Evolutionary conservation across 2,329 filamentous ascomycete genomes (phyloP).

Genomic region (Pseudodiploospora longispora): DNA sequence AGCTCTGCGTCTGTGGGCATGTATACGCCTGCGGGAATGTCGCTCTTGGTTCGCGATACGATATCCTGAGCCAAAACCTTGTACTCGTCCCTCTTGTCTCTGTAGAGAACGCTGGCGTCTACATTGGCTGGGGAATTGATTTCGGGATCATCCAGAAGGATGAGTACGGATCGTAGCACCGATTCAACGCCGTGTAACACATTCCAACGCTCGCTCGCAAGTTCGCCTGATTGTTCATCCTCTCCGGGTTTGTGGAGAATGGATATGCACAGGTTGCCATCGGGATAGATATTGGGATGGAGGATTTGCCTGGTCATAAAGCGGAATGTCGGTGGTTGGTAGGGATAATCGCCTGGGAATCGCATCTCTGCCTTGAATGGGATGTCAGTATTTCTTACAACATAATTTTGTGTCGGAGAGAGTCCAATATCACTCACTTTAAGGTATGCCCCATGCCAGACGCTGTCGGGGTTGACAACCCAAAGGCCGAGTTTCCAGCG

Average conservation of each 20-base stretch:
- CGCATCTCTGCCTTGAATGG: slow-evolving; percentile 64
- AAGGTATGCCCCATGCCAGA: slow-evolving; percentile 90
- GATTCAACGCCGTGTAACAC: slow-evolving; percentile 91
- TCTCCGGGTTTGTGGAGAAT: slow-evolving; percentile 91
- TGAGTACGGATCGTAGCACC: slow-evolving; percentile 84
- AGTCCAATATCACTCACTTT: slow-evolving; percentile 38
- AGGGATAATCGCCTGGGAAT: slow-evolving; percentile 85
- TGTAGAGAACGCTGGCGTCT: slow-evolving; percentile 79
- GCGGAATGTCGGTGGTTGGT: slow-evolving; percentile 78
- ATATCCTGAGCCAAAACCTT: slow-evolving; percentile 60
- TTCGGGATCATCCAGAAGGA: slow-evolving; percentile 88
- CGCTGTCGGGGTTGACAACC: slow-evolving; percentile 84
- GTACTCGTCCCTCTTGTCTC: slow-evolving; percentile 64
- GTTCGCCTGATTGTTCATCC: slow-evolving; percentile 85
- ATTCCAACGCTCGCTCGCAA: slow-evolving; percentile 86
- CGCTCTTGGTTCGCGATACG: slow-evolving; percentile 64
- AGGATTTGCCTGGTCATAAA: slow-evolving; percentile 68
- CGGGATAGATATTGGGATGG: slow-evolving; percentile 89
- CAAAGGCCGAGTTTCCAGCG: slow-evolving; percentile 84
- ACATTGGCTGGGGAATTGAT: slow-evolving; percentile 92
- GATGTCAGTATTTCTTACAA: background rate
- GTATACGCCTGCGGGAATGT: slow-evolving; percentile 70
- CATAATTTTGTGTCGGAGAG: background rate
- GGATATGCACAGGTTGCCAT: slow-evolving; percentile 90
- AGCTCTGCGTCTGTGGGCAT: slow-evolving; percentile 72